Base-by-base conservation (phyloP, 2,329 filamentous ascomycete genomes). In the Clonostachys chloroleuca region DNA sequence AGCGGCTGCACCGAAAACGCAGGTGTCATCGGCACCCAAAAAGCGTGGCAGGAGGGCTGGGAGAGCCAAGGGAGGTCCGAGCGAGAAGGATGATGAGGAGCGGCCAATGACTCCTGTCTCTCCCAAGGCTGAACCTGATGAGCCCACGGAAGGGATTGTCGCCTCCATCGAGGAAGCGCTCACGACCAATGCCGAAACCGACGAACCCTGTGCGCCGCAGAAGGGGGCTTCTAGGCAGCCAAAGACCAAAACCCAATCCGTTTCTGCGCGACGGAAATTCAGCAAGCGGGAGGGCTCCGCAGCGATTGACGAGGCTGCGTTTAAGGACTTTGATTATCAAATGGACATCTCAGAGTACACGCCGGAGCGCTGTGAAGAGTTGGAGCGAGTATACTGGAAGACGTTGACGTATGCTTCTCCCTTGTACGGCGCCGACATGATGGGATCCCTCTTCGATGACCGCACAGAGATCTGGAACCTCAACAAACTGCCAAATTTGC, bases 321-420 rank as follows among this genome's bases (percentile, higher is more conserved):
- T 96, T 70, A 86, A 88, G 58, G 81, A 87, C 54, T 99, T 95
- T 63, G 87, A 97, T 62, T 97, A 97, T 63, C 84, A 82, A 43
- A 87, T 96, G 68, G 84, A 92, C 54, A 80, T 90, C 34, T 88
- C 92, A 6, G 90, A 97, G 46, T 99, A 87, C 62, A 95, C 91
- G 0, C 79, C 86, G 0, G 92, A 97, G 64, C 81, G 95, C 50
- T 97, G 94, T 62, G 90, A 95, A 56, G 94, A 99, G 62, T 78
- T 99, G 6, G 94, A 99, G 67, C 86, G 89, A 46, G 86, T 86
- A 40, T 99, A 99, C 69, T 99, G 94, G 94, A 96, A 95, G 69
- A 96, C 90, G 1, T 77, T 99, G 52, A 96, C 92, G 18, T 99
- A 95, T 68, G 95, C 92, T 42, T 86, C 89, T 48, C 94, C 94